Conservation (phyloP, 1,139 yeast species). For the Pichia sp. region DNA sequence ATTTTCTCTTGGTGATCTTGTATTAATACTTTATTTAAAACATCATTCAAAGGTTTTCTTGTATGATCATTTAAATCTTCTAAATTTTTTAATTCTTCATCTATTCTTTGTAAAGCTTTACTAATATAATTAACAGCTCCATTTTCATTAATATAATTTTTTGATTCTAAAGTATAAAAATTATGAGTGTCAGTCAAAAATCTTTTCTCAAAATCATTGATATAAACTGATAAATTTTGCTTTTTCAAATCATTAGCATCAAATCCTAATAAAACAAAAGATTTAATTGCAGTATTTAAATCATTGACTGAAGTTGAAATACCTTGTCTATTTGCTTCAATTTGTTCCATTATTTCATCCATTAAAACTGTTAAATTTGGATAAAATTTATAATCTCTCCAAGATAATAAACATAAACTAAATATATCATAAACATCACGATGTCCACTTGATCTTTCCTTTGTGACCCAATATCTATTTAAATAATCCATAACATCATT, state of each 20-base stretch:
- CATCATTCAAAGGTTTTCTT: constrained; percentile 65
- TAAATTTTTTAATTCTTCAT: constrained; percentile 75
- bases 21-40: constrained; percentile 70
- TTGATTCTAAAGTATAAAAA: constrained; percentile 69
- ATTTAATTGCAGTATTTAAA: constrained; percentile 71
- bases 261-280: constrained; percentile 72
- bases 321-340: constrained; percentile 74
- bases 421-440: constrained; percentile 86
- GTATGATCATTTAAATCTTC: constrained; percentile 84
- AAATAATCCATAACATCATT: constrained; percentile 93
- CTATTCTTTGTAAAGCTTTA: constrained; percentile 74
- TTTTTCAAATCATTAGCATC: constrained; percentile 80
- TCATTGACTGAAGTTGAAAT: constrained; percentile 63
- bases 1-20: constrained; percentile 71
- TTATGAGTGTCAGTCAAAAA: constrained; percentile 69
- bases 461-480: constrained; percentile 96
- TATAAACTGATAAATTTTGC: constrained; percentile 75
- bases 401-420: constrained; percentile 76
- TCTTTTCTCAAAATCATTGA: constrained; percentile 67
- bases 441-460: constrained; percentile 94
- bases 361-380: constrained; percentile 56
- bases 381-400: constrained; percentile 81
- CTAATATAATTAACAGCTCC: constrained; percentile 88
- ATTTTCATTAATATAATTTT: constrained; percentile 57
- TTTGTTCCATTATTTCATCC: constrained; percentile 65